Conservation (phyloP, 2,329 filamentous ascomycete species). For the Delphinella strobiligena region DNA sequence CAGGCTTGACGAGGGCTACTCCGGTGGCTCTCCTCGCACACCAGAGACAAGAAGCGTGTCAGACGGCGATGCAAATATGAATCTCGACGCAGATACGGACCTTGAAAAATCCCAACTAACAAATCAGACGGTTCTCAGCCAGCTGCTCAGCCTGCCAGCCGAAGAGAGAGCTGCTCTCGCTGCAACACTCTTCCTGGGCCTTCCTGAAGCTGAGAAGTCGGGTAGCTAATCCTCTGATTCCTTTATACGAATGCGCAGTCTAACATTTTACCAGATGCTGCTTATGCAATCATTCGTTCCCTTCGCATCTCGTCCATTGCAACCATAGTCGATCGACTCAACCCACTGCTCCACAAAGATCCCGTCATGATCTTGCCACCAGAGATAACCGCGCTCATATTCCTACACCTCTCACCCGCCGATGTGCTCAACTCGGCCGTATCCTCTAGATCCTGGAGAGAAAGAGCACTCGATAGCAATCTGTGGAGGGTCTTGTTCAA, state of each 20-base stretch:
- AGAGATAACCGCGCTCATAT: conserved; percentile 81
- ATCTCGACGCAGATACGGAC: conserved; percentile 16
- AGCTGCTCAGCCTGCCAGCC: conserved; percentile 9
- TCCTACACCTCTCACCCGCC: conserved; percentile 70
- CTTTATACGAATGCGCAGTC: not conserved
- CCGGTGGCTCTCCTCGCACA: conserved; percentile 43
- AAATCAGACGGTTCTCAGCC: conserved; percentile 3
- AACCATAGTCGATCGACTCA: conserved; percentile 66
- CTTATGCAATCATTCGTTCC: conserved; percentile 64
- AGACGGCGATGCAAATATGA: conserved; percentile 29
- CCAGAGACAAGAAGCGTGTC: conserved; percentile 44
- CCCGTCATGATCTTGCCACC: conserved; percentile 75
- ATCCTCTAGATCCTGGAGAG: conserved; percentile 72
- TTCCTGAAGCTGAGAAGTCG: conserved; percentile 7
- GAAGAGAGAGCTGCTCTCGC: conserved; percentile 10
- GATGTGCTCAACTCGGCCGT: conserved; percentile 70
- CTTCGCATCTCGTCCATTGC: conserved; percentile 71
- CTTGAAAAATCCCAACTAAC: conserved; percentile 2
- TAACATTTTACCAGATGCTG: conserved; percentile 50
- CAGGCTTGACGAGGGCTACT: conserved; percentile 71
- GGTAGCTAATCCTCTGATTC: conserved; percentile 2
- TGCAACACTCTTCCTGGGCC: conserved; percentile 3
- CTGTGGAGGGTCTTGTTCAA: conserved; percentile 79
- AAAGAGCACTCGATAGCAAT: conserved; percentile 66
- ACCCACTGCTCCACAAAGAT: conserved; percentile 81